phyloP scores from a whole-genome alignment of 345 rosid genomes.

The Hypericum androsaemum region DNA sequence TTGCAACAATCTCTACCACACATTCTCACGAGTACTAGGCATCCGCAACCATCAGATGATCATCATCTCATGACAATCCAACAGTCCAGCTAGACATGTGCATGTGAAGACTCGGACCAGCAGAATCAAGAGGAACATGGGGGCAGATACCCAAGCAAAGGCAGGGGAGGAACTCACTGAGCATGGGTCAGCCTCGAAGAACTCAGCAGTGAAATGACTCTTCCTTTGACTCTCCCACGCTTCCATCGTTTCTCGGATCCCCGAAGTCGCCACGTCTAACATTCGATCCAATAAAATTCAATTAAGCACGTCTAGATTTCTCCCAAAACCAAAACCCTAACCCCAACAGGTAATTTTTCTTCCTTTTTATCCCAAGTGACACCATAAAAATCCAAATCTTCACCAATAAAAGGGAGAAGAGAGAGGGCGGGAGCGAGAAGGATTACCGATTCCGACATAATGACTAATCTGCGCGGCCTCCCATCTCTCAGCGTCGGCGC shows the following conservation, averaged over 20 bases:
- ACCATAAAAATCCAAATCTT: background rate
- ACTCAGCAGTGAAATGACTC: conserved; percentile 45
- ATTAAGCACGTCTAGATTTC: background rate
- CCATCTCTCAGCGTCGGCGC: conserved; percentile 67
- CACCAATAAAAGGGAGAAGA: background rate
- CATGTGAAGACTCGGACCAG: background rate
- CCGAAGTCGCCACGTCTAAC: conserved; percentile 54
- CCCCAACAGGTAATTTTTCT: too few relatives aligned
- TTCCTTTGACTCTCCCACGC: conserved; percentile 80
- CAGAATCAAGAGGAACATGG: background rate
- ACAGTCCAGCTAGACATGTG: too few relatives aligned
- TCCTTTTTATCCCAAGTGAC: background rate
- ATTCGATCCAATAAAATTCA: background rate
- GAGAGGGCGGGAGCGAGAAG: background rate
- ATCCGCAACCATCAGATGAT: too few relatives aligned
- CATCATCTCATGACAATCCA: too few relatives aligned
- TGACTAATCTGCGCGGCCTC: conserved; percentile 58
- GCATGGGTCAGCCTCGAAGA: conserved; percentile 81
- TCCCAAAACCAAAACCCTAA: background rate
- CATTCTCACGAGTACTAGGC: too few relatives aligned
- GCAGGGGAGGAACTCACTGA: conserved; percentile 24
- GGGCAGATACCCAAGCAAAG: background rate
- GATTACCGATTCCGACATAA: conserved; percentile 71
- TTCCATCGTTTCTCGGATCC: conserved; percentile 45
- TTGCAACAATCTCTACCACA: too few relatives aligned